Percentiles rank a stretch among this genome's conserved stretches.
phyloP scores from a whole-genome alignment of 495 filamentous ascomycete genomes.

The Elasticomyces elasticus region DNA sequence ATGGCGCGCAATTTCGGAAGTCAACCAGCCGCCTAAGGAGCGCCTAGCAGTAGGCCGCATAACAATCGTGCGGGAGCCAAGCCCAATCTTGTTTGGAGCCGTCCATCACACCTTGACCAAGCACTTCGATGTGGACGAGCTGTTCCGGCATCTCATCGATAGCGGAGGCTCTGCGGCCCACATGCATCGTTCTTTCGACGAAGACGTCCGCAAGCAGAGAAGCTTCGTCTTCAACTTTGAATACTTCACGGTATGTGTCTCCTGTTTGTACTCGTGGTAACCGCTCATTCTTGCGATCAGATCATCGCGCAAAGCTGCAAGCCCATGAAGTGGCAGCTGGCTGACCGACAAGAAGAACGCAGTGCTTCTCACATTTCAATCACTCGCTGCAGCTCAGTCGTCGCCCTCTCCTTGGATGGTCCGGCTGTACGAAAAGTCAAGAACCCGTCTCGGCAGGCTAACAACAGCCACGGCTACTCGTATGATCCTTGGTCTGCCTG shows the following conservation, averaged over 20 bases:
- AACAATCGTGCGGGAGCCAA: constrained; percentile 43
- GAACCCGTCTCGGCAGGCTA: constrained; percentile 30
- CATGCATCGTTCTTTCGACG: constrained; percentile 34
- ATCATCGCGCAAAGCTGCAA: constrained; percentile 25
- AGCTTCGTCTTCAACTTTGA: constrained; percentile 48
- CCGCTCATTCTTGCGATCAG: background rate
- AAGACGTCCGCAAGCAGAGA: constrained; percentile 31
- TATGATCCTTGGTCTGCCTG: constrained; percentile 43
- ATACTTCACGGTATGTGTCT: constrained; percentile 40
- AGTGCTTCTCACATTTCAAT: constrained; percentile 38
- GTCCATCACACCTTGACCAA: constrained; percentile 40
- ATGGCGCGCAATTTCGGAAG: constrained; percentile 35
- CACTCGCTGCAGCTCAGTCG: constrained; percentile 39
- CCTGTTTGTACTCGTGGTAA: background rate
- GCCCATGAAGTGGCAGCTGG: constrained; percentile 43
- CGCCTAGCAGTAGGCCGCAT: constrained; percentile 41
- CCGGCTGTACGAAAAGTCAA: constrained; percentile 28
- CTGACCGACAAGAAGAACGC: constrained; percentile 30
- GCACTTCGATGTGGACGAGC: constrained; percentile 45
- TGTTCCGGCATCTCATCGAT: constrained; percentile 36
- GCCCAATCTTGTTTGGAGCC: constrained; percentile 42
- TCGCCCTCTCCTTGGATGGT: constrained; percentile 41
- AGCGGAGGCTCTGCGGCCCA: constrained; percentile 30
- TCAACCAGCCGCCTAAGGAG: constrained; percentile 25
- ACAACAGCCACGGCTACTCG: constrained; percentile 32